A percentile compares a stretch with the other conserved stretches of the same genome.
Conservation (phyloP, 805 yeast genomes). For the Pichia membranifaciens region DNA sequence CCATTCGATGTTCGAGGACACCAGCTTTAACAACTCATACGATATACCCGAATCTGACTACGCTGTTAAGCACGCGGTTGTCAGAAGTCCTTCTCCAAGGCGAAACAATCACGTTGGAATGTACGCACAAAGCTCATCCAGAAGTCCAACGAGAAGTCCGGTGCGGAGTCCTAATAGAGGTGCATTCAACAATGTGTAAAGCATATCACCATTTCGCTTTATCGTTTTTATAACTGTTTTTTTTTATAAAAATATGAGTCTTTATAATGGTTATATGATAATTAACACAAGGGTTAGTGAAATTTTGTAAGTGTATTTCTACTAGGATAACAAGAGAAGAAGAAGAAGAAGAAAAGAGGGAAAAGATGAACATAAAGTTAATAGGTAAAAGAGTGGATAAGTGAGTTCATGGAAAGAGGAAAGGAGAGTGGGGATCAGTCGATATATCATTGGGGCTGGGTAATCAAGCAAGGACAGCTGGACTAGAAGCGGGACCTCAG, state of each 20-base stretch:
- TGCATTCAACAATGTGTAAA: neutral
- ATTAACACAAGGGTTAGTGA: neutral
- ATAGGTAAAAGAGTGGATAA: neutral
- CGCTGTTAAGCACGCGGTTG: neutral
- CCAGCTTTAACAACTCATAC: conserved; percentile 12
- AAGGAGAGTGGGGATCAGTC: neutral
- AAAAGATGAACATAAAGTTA: neutral
- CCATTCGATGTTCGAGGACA: conserved; percentile 22
- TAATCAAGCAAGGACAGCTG: too few species aligned
- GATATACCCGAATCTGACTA: conserved; percentile 9
- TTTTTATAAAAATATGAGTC: neutral
- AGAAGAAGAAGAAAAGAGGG: neutral
- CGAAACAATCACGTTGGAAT: neutral
- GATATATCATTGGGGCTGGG: too few species aligned
- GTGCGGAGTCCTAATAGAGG: conserved; percentile 9
- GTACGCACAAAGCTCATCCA: conserved; percentile 1
- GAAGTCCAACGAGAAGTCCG: conserved; percentile 7
- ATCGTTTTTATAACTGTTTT: neutral
- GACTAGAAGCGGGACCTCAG: neutral
- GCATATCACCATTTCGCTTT: too few species aligned
- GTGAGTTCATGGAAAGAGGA: neutral
- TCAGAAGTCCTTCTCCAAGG: conserved; percentile 11
- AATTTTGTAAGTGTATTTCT: neutral
- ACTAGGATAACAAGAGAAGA: neutral
- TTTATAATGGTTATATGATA: too few species aligned